Conservation (phyloP, 148 eudicot species). For the Oxyria digyna region DNA sequence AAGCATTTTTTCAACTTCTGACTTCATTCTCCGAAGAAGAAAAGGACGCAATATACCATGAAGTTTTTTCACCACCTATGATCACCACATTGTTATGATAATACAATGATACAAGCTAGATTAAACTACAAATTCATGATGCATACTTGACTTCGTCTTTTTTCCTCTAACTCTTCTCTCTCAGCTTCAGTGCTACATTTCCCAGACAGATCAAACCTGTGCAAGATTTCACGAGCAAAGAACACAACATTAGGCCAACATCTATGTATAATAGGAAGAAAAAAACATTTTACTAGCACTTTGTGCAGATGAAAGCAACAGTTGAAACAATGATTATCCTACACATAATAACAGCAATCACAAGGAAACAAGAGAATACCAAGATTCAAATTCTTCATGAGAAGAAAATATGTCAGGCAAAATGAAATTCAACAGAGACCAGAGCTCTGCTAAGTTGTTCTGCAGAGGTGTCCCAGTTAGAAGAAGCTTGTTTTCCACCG, state of each 20-base stretch:
- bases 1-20: constrained; percentile 75
- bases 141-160: constrained; percentile 58
- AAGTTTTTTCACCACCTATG: constrained; percentile 86
- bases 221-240: not conserved
- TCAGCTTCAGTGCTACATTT: constrained; percentile 50
- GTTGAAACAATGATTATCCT: not conserved
- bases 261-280: not conserved
- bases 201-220: constrained; percentile 87
- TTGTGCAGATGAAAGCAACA: not conserved
- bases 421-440: constrained; percentile 93
- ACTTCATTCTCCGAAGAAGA: constrained; percentile 83
- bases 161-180: constrained; percentile 74
- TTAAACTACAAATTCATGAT: not conserved
- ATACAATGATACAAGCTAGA: not conserved
- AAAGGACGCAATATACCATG: constrained; percentile 92
- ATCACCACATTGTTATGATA: constrained; percentile 2
- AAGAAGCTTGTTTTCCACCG: constrained; percentile 77
- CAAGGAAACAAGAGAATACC: constrained; percentile 26
- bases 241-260: not conserved
- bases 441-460: constrained; percentile 93
- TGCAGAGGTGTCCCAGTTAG: constrained; percentile 98
- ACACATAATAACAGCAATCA: not conserved
- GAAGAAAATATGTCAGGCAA: constrained; percentile 95
- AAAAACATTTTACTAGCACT: not conserved
- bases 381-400: constrained; percentile 89